These are phyloP conservation scores for Sphaerostilbella broomeana DNA, from an alignment of 2,329 filamentous ascomycete species.

Conservation along the genomic window DNA sequence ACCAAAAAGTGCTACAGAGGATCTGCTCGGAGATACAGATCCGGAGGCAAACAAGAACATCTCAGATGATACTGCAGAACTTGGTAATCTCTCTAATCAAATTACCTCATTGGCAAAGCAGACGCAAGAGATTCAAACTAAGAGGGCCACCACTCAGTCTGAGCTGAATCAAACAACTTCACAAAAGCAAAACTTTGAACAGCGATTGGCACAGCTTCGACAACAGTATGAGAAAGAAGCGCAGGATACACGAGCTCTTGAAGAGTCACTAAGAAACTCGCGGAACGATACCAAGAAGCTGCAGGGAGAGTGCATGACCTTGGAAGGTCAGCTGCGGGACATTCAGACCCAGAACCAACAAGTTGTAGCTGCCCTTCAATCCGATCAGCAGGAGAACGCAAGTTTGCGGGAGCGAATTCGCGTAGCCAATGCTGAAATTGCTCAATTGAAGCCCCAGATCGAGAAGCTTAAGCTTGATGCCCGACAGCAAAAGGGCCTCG, in stretches of 20 bases:
- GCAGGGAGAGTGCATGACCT: constrained; percentile 72
- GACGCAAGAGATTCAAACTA: constrained; percentile 86
- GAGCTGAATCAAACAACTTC: constrained; percentile 73
- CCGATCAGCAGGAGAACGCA: constrained; percentile 83
- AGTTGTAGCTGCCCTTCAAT: constrained; percentile 64
- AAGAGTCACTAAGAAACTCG: constrained; percentile 72
- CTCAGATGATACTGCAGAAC: constrained; percentile 80
- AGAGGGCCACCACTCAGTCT: constrained; percentile 71
- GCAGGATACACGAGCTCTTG: constrained; percentile 73
- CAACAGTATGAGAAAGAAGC: constrained; percentile 90
- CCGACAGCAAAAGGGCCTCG: constrained; percentile 89
- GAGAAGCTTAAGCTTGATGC: constrained; percentile 91
- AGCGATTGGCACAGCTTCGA: constrained; percentile 78
- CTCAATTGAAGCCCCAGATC: constrained; percentile 78
- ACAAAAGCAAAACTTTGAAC: constrained; percentile 91
- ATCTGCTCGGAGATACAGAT: constrained; percentile 85
- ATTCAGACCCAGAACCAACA: constrained; percentile 77
- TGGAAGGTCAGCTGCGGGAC: constrained; percentile 77
- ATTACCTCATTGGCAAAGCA: constrained; percentile 85
- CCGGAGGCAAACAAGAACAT: constrained; percentile 82
- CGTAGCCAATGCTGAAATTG: constrained; percentile 72
- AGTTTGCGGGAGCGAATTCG: constrained; percentile 82
- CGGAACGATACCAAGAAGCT: constrained; percentile 78
- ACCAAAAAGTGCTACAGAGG: constrained; percentile 55
- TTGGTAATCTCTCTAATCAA: constrained; percentile 94